Conservation (phyloP, 805 yeast species). For the Zygosaccharomyces lentus region DNA sequence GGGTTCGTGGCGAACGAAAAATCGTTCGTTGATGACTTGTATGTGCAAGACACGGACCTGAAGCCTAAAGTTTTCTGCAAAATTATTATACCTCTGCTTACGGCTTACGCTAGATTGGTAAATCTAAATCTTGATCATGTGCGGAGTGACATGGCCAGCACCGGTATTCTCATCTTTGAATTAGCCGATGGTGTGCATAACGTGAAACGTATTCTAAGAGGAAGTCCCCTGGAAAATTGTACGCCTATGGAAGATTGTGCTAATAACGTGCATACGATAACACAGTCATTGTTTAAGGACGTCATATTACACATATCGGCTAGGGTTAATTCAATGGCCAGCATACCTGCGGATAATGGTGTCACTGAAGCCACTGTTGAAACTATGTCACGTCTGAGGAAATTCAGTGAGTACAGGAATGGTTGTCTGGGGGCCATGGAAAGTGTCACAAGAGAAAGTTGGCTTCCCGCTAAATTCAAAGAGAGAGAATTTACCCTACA, state of each 20-base stretch:
- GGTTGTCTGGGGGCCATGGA: constrained; percentile 48
- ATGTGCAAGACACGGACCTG: constrained; percentile 32
- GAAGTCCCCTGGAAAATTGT: constrained; percentile 24
- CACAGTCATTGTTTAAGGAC: constrained; percentile 49
- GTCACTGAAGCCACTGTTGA: constrained; percentile 72
- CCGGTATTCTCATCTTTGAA: constrained; percentile 55
- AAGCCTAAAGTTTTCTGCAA: constrained; percentile 32
- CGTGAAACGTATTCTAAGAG: constrained; percentile 34
- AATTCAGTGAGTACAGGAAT: constrained; percentile 55
- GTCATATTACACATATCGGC: constrained; percentile 53
- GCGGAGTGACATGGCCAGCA: constrained; percentile 41
- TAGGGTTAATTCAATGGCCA: constrained; percentile 43
- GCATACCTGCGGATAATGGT: constrained; percentile 62
- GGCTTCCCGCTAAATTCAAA: constrained; percentile 57
- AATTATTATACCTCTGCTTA: constrained; percentile 36
- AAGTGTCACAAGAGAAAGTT: constrained; percentile 51
- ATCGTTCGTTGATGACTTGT: constrained; percentile 43
- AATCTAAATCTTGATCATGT: constrained; percentile 39
- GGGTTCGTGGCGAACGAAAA: constrained; percentile 48
- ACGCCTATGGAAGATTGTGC: constrained; percentile 28
- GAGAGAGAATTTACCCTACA: constrained; percentile 28
- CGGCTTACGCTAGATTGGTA: constrained; percentile 39
- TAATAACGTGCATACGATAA: constrained; percentile 23
- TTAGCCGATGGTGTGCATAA: constrained; percentile 46
- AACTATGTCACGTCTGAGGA: constrained; percentile 60